phyloP scores from a whole-genome alignment of 2,329 filamentous ascomycete species.

The Diaporthe destruens region DNA sequence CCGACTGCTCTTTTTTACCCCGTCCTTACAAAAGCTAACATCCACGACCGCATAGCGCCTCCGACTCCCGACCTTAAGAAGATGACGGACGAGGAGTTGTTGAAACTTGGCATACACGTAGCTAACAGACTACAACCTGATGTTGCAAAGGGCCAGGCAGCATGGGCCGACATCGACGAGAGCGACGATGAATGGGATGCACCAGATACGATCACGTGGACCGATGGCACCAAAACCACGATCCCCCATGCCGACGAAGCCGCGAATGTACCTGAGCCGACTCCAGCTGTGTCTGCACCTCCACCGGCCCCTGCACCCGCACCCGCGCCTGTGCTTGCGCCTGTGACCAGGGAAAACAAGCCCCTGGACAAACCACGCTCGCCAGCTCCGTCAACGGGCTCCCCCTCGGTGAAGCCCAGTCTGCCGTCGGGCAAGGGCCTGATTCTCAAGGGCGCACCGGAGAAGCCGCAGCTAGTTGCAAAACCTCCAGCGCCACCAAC shows the following conservation, averaged over 20 bases:
- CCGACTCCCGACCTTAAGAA: constrained; percentile 81
- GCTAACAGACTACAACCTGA: constrained; percentile 83
- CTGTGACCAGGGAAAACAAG: constrained; percentile 46
- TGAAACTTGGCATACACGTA: constrained; percentile 88
- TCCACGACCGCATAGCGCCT: constrained; percentile 59
- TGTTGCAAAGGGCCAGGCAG: constrained; percentile 77
- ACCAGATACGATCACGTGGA: constrained; percentile 88
- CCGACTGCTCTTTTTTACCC: background rate
- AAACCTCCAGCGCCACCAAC: constrained; percentile 76
- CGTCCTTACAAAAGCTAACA: constrained; percentile 28
- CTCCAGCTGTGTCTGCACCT: constrained; percentile 47
- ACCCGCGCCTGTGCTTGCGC: constrained; percentile 44
- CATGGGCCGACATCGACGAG: constrained; percentile 84
- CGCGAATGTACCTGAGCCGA: constrained; percentile 44
- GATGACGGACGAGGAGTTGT: constrained; percentile 87
- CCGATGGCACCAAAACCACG: constrained; percentile 86
- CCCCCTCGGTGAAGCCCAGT: constrained; percentile 59
- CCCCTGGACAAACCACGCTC: constrained; percentile 60
- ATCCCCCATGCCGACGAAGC: constrained; percentile 73
- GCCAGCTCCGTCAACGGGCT: constrained; percentile 46
- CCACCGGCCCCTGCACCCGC: constrained; percentile 44
- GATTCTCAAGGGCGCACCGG: constrained; percentile 73
- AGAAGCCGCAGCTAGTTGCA: constrained; percentile 79
- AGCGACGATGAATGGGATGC: constrained; percentile 91
- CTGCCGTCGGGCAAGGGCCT: constrained; percentile 70